phyloP scores from a whole-genome alignment of 257 asterid genomes.

The Salvia hispanica region DNA sequence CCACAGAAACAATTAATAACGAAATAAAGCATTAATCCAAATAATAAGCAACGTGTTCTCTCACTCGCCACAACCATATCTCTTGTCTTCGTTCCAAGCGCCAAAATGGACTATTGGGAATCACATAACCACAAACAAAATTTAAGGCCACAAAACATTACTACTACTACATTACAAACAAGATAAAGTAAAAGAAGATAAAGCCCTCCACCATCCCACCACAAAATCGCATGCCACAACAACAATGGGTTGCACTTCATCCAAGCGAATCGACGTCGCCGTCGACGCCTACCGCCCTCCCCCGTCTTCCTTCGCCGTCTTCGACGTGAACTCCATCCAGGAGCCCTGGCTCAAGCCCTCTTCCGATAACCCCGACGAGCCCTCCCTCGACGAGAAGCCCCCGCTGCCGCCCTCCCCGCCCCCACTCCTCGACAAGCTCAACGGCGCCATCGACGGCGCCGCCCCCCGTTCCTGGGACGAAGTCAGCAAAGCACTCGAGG shows the following conservation, averaged over 20 bases:
- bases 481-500: slow-evolving; percentile 80
- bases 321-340: slow-evolving; percentile 71
- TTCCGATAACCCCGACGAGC: slow-evolving; percentile 21
- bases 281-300: slow-evolving; percentile 77
- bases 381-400: slow-evolving; percentile 38
- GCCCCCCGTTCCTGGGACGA: slow-evolving; percentile 92
- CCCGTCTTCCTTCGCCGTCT: slow-evolving; percentile 75
- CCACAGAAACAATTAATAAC: neutral
- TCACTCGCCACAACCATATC: slow-evolving; percentile 30
- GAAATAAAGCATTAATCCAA: neutral
- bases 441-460: slow-evolving; percentile 69
- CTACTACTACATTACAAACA: no score
- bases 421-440: slow-evolving; percentile 70
- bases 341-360: slow-evolving; percentile 76
- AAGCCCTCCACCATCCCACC: neutral
- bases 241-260: slow-evolving; percentile 83
- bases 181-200: neutral
- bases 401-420: slow-evolving; percentile 41
- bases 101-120: slow-evolving; percentile 25
- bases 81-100: neutral
- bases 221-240: slow-evolving; percentile 21
- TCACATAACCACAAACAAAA: slow-evolving; percentile 33
- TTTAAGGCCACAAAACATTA: slow-evolving; percentile 23
- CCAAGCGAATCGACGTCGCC: slow-evolving; percentile 60
- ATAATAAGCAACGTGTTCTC: slow-evolving; percentile 29